Conservation (phyloP, 192 early-diverging fungal genomes). For the Jimgerdemannia lactiflua region DNA sequence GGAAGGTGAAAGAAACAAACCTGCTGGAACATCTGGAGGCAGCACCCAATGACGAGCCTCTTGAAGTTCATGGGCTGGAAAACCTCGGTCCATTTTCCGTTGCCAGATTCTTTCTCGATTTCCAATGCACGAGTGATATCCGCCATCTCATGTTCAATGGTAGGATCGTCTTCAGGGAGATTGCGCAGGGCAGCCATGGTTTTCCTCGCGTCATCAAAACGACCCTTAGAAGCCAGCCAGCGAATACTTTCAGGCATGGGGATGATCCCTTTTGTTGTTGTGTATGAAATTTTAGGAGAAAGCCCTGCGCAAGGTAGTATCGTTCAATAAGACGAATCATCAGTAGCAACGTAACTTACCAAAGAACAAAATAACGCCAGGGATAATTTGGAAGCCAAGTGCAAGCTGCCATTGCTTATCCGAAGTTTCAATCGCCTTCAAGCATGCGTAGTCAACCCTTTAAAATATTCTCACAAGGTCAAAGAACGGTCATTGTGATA, state of each 20-base stretch:
- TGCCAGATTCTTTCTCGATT: conserved; percentile 44
- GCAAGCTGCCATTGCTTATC: conserved; percentile 21
- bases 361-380: conserved; percentile 9
- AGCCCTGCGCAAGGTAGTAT: background rate
- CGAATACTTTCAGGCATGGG: conserved; percentile 44
- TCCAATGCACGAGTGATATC: conserved; percentile 50
- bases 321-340: background rate
- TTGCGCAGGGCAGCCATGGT: conserved; percentile 45
- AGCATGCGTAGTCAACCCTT: conserved; percentile 24
- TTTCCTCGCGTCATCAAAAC: conserved; percentile 36
- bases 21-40: conserved; percentile 71
- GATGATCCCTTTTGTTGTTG: conserved; percentile 8
- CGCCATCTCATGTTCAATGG: conserved; percentile 39
- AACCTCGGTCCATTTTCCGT: conserved; percentile 59
- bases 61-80: conserved; percentile 46
- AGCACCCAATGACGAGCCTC: conserved; percentile 57
- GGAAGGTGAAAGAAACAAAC: too few species aligned
- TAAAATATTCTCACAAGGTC: background rate
- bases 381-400: conserved; percentile 20
- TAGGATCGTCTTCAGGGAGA: conserved; percentile 28
- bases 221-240: conserved; percentile 51
- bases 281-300: background rate
- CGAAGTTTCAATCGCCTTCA: conserved; percentile 1
- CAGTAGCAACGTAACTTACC: background rate
- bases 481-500: conserved; percentile 12